Evolutionary conservation across 306 rosid genomes (phyloP), one percentile per base, ranked within the genome.

Genomic region (Trifolium dubium): DNA sequence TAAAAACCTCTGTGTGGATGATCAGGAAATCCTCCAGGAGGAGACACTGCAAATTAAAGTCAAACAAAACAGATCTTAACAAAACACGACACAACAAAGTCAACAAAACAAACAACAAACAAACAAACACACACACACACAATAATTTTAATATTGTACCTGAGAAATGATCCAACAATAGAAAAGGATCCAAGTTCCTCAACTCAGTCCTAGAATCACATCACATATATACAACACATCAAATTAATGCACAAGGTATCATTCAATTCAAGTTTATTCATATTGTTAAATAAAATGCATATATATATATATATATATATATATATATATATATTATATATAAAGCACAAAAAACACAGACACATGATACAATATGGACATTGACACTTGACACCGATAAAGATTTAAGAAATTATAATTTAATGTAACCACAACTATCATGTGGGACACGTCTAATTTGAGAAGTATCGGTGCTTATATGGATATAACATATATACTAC

Each of bases 1-100:
- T 4, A 7, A 59, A 44, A n/a, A 79, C 87, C 87, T 84, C 87
- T 77, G 64, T 84, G 87, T 10, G 87, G 87, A 80, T 84, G 87
- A 34, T 84, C 87, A 9, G 85, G 85, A 35, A 84, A 84, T 50
- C 87, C 87, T 68, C 71, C 80, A 0, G 87, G 87, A 9, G 87
- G 80, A 58, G 83, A 77, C 28, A 84, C 87, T 84, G 80, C 59
- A 84, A 76, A 23, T 23, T 23, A 23, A 23, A 72, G 70, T 67
- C 74, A 79, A 66, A 71, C 39, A 4, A 56, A 56, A 28, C 37
- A 56, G 35, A 56, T 56, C 63, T 56, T 28, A 28, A 11, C 4
- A 9, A 55, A 8, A 55, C 61, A 23, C 13, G 8, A 8, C 18
- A 40, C 4, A 13, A 59, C 10, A 59, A 59, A 49, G 29, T 50